Conservation (phyloP, 1,284 basidiomycete genomes). For the Ceratobasidium sp. region DNA sequence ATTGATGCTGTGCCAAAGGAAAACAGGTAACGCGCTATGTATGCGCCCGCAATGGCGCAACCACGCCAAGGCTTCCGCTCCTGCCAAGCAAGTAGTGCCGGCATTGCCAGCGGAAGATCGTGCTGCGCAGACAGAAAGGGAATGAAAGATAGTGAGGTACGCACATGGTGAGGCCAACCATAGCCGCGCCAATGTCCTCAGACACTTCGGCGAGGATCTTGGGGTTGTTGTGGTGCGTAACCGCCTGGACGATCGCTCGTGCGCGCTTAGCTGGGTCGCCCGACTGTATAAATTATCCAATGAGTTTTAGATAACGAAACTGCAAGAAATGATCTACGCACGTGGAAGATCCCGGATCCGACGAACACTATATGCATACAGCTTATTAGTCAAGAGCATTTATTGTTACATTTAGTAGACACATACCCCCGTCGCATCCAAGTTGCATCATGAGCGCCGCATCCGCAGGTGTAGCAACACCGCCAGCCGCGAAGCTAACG, state of each 20-base stretch:
- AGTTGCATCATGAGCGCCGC: conserved; percentile 99
- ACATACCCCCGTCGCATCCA: conserved; percentile 93
- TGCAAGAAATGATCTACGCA: conserved; percentile 58
- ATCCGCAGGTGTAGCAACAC: conserved; percentile 96
- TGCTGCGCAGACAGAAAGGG: conserved; percentile 1
- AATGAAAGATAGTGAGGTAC: conserved; percentile 50
- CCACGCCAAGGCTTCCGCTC: conserved; percentile 6
- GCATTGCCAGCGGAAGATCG: neutral
- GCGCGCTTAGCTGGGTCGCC: conserved; percentile 95
- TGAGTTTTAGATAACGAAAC: conserved; percentile 37
- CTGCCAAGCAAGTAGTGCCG: neutral
- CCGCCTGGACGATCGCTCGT: conserved; percentile 96
- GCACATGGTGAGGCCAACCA: conserved; percentile 93
- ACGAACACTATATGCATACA: conserved; percentile 74
- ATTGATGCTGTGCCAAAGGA: too few relatives aligned
- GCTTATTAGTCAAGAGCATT: conserved; percentile 41
- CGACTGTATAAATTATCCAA: conserved; percentile 64
- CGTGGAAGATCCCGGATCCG: conserved; percentile 94
- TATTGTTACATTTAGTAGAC: conserved; percentile 35
- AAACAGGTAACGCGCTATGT: neutral
- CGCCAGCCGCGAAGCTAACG: conserved; percentile 95
- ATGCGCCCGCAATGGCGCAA: neutral
- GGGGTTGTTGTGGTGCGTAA: conserved; percentile 96
- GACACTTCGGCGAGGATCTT: conserved; percentile 86
- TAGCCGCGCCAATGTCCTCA: conserved; percentile 88